These are phyloP conservation scores for Trichosporon sp. DNA, from an alignment of 1,284 basidiomycete genomes.

Conservation along the genomic window DNA sequence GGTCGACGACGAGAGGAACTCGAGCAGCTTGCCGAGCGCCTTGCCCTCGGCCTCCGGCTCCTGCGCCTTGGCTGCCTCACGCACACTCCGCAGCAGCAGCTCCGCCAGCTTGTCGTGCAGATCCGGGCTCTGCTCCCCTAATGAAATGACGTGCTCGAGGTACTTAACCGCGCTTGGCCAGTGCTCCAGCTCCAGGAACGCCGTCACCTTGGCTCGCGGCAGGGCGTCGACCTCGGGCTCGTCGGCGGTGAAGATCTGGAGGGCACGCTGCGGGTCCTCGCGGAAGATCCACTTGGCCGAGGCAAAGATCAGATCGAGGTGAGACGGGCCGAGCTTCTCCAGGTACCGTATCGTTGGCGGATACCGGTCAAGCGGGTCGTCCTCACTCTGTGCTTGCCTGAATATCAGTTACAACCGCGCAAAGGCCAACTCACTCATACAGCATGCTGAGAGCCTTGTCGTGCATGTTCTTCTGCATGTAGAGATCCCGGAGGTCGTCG, in stretches of 20 bases:
- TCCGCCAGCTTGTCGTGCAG: slow-evolving; percentile 87
- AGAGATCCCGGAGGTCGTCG: slow-evolving; percentile 83
- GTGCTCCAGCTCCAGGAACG: slow-evolving; percentile 70
- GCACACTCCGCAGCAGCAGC: slow-evolving; percentile 59
- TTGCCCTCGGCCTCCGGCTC: slow-evolving; percentile 60
- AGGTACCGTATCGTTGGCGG: slow-evolving; percentile 82
- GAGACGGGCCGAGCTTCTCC: slow-evolving; percentile 77
- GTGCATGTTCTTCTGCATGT: slow-evolving; percentile 94
- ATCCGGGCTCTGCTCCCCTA: slow-evolving; percentile 61
- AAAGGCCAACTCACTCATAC: slow-evolving; percentile 59
- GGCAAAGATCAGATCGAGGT: slow-evolving; percentile 72
- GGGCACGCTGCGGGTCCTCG: slow-evolving; percentile 64
- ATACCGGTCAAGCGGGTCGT: slow-evolving; percentile 72
- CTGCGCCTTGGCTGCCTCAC: slow-evolving; percentile 26
- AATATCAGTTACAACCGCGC: background rate
- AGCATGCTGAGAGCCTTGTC: slow-evolving; percentile 77
- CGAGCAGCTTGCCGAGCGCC: slow-evolving; percentile 54
- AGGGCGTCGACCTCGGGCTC: slow-evolving; percentile 68
- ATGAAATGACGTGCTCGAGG: slow-evolving; percentile 81
- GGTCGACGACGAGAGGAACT: slow-evolving; percentile 68
- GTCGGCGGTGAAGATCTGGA: slow-evolving; percentile 94
- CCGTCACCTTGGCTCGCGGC: slow-evolving; percentile 67
- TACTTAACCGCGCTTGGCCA: slow-evolving; percentile 67
- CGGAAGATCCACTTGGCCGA: slow-evolving; percentile 80
- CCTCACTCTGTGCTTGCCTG: slow-evolving; percentile 74